Evolutionary conservation across 306 rosid species (phyloP), one percentile per base, ranked within the genome.

Genomic region (Amphicarpaea edgeworthii): DNA sequence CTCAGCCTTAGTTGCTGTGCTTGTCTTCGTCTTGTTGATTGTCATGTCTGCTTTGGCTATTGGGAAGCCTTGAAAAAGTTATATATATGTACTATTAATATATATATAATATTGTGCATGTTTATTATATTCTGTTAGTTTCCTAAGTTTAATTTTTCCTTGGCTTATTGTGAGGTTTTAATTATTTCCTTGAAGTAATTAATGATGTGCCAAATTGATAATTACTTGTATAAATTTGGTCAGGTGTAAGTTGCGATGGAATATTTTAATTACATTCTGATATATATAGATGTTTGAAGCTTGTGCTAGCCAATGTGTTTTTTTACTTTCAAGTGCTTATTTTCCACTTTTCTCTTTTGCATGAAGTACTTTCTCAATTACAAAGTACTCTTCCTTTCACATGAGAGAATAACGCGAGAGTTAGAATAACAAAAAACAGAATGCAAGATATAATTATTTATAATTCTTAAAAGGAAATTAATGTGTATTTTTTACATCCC

Each of bases 21-120:
- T 86, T 51, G 24, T 76, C 76, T 79, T 92, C 0, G 34, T 87
- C 3, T 40, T 86, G 54, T 73, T 95, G 81, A 68, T 92, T 73
- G 62, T 89, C 17, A 53, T 95, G 30, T 90, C 93, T 53, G 93
- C 97, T 69, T 46, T 92, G 59, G 77, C 86, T 66, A 77, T 92
- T 67, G 82, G 87, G 37, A 88, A 66, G 69, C 85, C 40, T 43
- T 78, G 32, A 38, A 20, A 50, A 20, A 20, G 2, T 69, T 16
- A 43, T 6, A 0, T 16, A 43, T 6, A 0, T 67, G 17, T 68
- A 47, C 42, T 8, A 40, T 54, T 61, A 26, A 1, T 2, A 6
- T 28, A n/a, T 28, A 28, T 24, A 1, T 15, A 15, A 3, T 59
- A 5, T 76, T 68, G 54, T 64, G 50, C 34, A 49, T 21, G 73